These are phyloP conservation scores for Saksenaea oblongispora DNA, from an alignment of 371 early-diverging fungal species.

Conservation along the genomic window DNA sequence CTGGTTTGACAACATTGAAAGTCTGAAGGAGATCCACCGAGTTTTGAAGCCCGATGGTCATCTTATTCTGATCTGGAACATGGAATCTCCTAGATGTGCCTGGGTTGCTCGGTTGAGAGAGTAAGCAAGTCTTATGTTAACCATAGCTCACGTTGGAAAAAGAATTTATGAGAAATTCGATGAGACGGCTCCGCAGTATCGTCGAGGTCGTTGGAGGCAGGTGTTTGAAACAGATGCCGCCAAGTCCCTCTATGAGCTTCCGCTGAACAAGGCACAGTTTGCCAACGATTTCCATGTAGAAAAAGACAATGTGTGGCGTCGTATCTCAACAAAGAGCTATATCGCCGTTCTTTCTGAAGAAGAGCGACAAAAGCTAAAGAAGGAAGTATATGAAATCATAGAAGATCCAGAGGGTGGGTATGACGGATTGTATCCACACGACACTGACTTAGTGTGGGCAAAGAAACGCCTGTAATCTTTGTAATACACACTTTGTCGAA, in stretches of 20 bases:
- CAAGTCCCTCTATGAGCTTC: conserved; percentile 18
- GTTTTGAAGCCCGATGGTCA: conserved; percentile 48
- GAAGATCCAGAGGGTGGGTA: conserved; percentile 23
- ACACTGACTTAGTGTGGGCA: conserved; percentile 37
- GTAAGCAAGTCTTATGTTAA: conserved; percentile 12
- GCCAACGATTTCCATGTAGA: conserved; percentile 16
- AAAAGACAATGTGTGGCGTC: conserved; percentile 28
- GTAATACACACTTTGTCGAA: neutral
- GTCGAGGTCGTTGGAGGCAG: conserved; percentile 36
- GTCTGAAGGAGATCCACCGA: conserved; percentile 45
- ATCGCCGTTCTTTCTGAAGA: conserved; percentile 35
- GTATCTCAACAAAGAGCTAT: conserved; percentile 47
- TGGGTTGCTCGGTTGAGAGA: conserved; percentile 42
- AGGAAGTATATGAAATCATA: conserved; percentile 25
- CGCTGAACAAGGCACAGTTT: conserved; percentile 25
- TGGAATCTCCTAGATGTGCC: conserved; percentile 39
- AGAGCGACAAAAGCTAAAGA: conserved; percentile 16
- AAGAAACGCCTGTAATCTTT: conserved; percentile 8
- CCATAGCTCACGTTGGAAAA: neutral
- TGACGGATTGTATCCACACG: conserved; percentile 27
- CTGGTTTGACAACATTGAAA: conserved; percentile 54
- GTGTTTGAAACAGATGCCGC: conserved; percentile 36
- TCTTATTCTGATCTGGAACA: conserved; percentile 51
- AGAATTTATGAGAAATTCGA: conserved; percentile 40
- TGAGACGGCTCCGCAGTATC: conserved; percentile 36